Evolutionary conservation across 2,329 filamentous ascomycete genomes (phyloP), one percentile per base, ranked within the genome.

Genomic region (Exserohilum turcica): DNA sequence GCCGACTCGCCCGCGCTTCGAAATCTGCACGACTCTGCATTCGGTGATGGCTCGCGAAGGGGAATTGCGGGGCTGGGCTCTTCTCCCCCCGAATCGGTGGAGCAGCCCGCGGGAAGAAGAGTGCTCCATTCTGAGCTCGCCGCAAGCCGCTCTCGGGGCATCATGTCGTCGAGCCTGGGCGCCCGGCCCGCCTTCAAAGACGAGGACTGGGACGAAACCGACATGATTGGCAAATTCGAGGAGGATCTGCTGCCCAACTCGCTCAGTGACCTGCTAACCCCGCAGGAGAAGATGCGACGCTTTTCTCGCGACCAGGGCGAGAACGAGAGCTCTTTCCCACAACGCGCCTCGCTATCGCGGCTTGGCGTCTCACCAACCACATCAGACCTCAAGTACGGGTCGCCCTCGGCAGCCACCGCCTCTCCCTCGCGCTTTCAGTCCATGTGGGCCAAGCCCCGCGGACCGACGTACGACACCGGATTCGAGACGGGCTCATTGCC

Each of bases 161-260:
- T 86, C 69, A 75, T 86, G 54, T 87, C 85, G 15, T 81, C 84
- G 4, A 87, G 84, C 68, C 77, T 87, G 9, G 71, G 85, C 74
- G 69, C 82, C 72, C 54, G 70, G 10, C 63, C 71, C 3, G 76
- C 78, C 1, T 71, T 72, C 51, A 68, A 71, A 50, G 74, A 77
- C 7, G 83, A 86, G 60, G 84, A 86, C 45, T 86, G 84, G 79
- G 68, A 71, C 35, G 68, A 71, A 15, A 47, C 66, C 16, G 68
- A 70, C 33, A 74, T 78, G 57, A 79, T 81, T 50, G 94, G 95
- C 66, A 84, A 88, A 27, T 93, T 94, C 65, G 91, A 96, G 72
- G 92, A 96, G 67, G 92, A 96, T 67, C 90, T 94, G 66, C 81
- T 97, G 8, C 94, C 93, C 0, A 89, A 81, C 24, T 84, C 81